phyloP scores from a whole-genome alignment of 2,329 filamentous ascomycete genomes.

The Fusarium transvaalense region DNA sequence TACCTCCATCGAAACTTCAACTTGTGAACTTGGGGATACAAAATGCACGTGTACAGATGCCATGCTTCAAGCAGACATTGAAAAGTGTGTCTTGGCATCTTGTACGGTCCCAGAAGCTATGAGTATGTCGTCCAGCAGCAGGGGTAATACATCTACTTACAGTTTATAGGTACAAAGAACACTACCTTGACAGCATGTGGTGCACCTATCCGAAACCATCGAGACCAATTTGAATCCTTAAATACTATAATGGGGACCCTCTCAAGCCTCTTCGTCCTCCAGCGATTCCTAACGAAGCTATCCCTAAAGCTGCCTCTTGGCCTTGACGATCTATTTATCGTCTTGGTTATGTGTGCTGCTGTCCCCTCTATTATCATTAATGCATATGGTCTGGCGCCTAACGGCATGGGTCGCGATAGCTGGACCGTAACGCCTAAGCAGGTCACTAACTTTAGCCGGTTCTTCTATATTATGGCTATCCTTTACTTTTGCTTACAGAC shows the following conservation, averaged over 20 bases:
- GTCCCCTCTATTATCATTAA: constrained; percentile 51
- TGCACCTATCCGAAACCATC: constrained; percentile 50
- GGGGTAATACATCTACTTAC: not conserved
- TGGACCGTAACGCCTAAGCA: constrained; percentile 60
- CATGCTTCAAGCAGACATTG: constrained; percentile 43
- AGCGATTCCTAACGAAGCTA: constrained; percentile 57
- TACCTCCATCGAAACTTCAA: constrained; percentile 42
- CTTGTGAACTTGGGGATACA: constrained; percentile 46
- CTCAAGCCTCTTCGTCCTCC: constrained; percentile 54
- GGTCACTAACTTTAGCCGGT: constrained; percentile 59
- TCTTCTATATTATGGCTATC: constrained; percentile 58
- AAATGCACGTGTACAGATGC: constrained; percentile 52
- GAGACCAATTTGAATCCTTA: constrained; percentile 21
- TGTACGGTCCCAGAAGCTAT: constrained; percentile 50
- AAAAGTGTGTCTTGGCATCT: constrained; percentile 46
- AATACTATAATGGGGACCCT: constrained; percentile 52
- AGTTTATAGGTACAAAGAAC: constrained; percentile 45
- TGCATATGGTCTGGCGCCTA: constrained; percentile 49
- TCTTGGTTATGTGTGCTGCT: constrained; percentile 46
- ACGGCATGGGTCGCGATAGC: constrained; percentile 64
- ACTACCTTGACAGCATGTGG: constrained; percentile 47
- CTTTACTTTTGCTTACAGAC: constrained; percentile 62
- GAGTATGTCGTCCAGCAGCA: constrained; percentile 38
- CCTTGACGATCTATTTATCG: constrained; percentile 56
- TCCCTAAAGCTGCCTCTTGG: constrained; percentile 53